Evolutionary conservation across 345 rosid genomes (phyloP), one percentile per base, ranked within the genome.

Genomic region (Lepidium aucheri): DNA sequence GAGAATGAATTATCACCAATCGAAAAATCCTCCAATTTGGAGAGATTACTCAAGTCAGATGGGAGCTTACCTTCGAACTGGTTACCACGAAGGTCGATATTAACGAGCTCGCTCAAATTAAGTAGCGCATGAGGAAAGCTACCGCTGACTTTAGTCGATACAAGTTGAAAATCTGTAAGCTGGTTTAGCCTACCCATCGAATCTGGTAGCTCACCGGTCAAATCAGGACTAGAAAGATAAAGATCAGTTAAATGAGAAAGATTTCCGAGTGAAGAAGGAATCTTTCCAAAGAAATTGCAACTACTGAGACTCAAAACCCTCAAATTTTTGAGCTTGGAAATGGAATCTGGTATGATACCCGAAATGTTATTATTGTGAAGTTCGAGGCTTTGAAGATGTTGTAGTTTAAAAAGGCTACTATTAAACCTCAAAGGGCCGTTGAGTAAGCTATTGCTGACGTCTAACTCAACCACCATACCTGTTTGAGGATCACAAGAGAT

Each of bases 141-240:
- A 8, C 67, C 67, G 13, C 15, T 9, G 33, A 63, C 9, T 0
- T 34, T 63, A 14, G 1, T 47, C 0, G 0, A 0, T 1, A 0
- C 28, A 46, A 63, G 55, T 1, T 0, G 4, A 9, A 63, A 50
- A 0, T 47, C 22, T 8, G 4, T 24, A 3, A 47, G 33, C 12
- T 6, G 15, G 4, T 36, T 38, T 10, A 51, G 26, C n/a, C 5
- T 34, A 7, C 56, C 45, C 4, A 63, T 12, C 7, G 67, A 18
- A 63, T 18, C 26, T 5, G 67, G 56, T 32, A 64, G 14, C 1
- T 51, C 32, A 12, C 87, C 83, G 2, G 6, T 26, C 13, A 81
- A 79, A 4, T 6, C 16, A 39, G 75, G 78, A 35, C 17, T 12
- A 4, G 80, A 79, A 17, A 78, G 35, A 5, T 38, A 22, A 13